Percentiles rank a stretch among this genome's conserved stretches.
Evolutionary conservation across 345 rosid genomes (phyloP).

Genomic region (Eutrema japonicum): DNA sequence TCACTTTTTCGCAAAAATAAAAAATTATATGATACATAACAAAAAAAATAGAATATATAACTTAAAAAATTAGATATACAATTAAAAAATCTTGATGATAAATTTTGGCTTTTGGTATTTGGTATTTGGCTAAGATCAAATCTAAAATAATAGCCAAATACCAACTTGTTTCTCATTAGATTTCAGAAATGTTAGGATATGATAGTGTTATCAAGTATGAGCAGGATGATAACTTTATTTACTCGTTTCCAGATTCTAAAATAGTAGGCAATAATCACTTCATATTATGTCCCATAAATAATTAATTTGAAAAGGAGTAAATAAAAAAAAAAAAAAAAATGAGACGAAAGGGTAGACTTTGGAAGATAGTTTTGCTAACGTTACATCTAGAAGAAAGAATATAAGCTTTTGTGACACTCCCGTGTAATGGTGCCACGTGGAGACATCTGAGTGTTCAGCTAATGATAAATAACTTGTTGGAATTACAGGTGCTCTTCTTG

Average conservation of each 20-base stretch:
- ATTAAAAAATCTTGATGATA: too few species aligned
- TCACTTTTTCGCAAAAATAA: too few species aligned
- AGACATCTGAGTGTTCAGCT: conserved; percentile 5
- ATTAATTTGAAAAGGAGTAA: not conserved
- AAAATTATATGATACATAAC: too few species aligned
- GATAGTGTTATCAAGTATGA: conserved; percentile 23
- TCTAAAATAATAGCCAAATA: too few species aligned
- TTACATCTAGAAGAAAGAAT: conserved; percentile 42
- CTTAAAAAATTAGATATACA: not conserved
- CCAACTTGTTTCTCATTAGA: too few species aligned
- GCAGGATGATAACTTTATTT: conserved; percentile 17
- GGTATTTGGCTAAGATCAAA: too few species aligned
- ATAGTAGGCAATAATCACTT: conserved; percentile 12
- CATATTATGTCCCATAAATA: conserved; percentile 4
- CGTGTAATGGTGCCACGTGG: conserved; percentile 27
- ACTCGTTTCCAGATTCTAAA: conserved; percentile 29
- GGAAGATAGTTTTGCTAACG: conserved; percentile 28
- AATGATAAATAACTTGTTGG: conserved; percentile 41
- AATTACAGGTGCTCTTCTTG: conserved; percentile 33
- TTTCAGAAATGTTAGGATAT: conserved; percentile 17
- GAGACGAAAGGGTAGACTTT: conserved; percentile 33
- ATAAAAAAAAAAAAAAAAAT: not conserved
- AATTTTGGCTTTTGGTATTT: too few species aligned
- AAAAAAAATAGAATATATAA: too few species aligned
- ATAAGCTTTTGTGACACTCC: conserved; percentile 27